These are phyloP conservation scores for Maudiozyma serrabonitensis DNA, from an alignment of 805 yeast species.

Conservation along the genomic window DNA sequence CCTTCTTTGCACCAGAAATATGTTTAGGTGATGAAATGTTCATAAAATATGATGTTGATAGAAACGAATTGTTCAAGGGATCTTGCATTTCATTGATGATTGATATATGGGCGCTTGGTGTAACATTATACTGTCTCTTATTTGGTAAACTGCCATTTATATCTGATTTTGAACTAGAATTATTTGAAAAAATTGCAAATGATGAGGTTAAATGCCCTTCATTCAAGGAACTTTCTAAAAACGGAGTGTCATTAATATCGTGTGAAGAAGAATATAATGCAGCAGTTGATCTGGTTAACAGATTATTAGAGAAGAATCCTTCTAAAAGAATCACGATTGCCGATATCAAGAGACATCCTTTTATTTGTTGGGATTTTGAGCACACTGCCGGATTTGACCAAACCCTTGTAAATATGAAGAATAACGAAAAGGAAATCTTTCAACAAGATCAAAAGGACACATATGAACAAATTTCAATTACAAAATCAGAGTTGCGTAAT, in stretches of 20 bases:
- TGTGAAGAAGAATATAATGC: slow-evolving; percentile 37
- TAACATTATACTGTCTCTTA: slow-evolving; percentile 79
- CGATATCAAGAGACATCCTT: slow-evolving; percentile 72
- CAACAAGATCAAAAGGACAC: slow-evolving; percentile 23
- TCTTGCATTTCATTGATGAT: slow-evolving; percentile 71
- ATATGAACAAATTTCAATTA: slow-evolving; percentile 43
- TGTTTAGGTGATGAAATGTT: slow-evolving; percentile 45
- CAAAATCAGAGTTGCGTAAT: slow-evolving; percentile 57
- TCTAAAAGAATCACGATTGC: slow-evolving; percentile 54
- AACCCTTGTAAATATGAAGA: slow-evolving; percentile 14
- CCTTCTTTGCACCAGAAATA: slow-evolving; percentile 90
- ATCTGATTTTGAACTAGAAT: slow-evolving; percentile 58
- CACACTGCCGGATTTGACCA: slow-evolving; percentile 10
- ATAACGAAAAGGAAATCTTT: slow-evolving; percentile 11
- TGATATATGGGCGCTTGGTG: slow-evolving; percentile 97
- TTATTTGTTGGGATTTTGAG: slow-evolving; percentile 40
- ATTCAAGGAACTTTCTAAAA: slow-evolving; percentile 21
- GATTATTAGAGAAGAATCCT: slow-evolving; percentile 66
- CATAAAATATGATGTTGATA: slow-evolving; percentile 16
- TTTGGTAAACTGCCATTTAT: slow-evolving; percentile 87
- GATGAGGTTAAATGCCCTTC: slow-evolving; percentile 50
- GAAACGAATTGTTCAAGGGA: slow-evolving; percentile 20
- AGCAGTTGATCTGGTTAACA: slow-evolving; percentile 47
- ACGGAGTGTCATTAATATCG: slow-evolving; percentile 27
- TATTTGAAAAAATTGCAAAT: slow-evolving; percentile 73